Evolutionary conservation across 1,284 basidiomycete genomes (phyloP), one percentile per base, ranked within the genome.

Genomic region (Ustilago lituana): DNA sequence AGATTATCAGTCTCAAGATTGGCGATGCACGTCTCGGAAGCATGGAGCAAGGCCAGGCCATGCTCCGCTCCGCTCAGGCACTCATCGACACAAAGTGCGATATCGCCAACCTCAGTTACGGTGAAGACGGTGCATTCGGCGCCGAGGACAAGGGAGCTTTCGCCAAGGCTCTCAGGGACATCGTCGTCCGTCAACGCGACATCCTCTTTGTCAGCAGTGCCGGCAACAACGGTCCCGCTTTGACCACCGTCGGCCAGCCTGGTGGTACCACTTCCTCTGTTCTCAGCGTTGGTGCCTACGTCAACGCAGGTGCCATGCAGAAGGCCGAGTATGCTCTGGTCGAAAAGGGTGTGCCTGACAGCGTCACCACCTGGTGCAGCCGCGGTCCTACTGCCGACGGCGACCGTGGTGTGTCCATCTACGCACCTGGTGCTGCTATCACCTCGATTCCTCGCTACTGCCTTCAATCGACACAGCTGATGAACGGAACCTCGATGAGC

Each of bases 401-500:
- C 10, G 79, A 74, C 19, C 56, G 55, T 9, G 80, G 80, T 37
- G 76, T 82, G 8, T 73, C 76, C 17, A 74, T 80, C 61, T 83
- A 82, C 43, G 81, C 82, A 10, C 82, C 82, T 0, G 82, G 82
- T 31, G 82, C 81, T 15, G 82, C 82, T 39, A 78, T 83, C 65
- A 83, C 82, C 7, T 77, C 71, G 22, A 82, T 83, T 36, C 81
- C 81, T 10, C 70, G 73, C 46, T 83, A 83, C 66, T 79, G 77
- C 48, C 73, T 82, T 23, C 77, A 81, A 52, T 74, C 72, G 19
- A 78, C 74, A 10, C 76, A 81, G 66, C 72, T 83, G 41, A 78
- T 77, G 74, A 83, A 83, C 57, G 82, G 82, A 32, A 83, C 82
- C 5, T 80, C 78, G 27, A 83, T 83, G 82, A 75, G 78, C 53